These are phyloP conservation scores for Nepenthes gracilis DNA, from an alignment of 148 eudicot genomes.

Conservation along the genomic window DNA sequence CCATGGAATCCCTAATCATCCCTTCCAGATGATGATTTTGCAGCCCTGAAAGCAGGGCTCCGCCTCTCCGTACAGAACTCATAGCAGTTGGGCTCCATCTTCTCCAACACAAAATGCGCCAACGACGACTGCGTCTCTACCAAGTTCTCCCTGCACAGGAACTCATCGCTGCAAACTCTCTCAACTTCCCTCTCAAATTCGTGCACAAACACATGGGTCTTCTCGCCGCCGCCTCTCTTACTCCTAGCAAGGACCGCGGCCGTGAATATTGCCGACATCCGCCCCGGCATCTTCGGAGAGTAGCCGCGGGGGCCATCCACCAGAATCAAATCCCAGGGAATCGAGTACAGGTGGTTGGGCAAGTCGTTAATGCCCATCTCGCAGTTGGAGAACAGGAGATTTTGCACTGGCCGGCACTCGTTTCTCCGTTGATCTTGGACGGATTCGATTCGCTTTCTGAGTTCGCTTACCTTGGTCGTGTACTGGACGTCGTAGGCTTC, in stretches of 20 bases:
- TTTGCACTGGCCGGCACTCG: conserved; percentile 26
- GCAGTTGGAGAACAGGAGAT: conserved; percentile 30
- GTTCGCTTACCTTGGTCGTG: conserved; percentile 19
- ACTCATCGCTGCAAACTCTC: conserved; percentile 55
- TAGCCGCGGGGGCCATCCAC: conserved; percentile 20
- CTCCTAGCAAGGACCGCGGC: conserved; percentile 20
- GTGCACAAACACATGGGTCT: conserved; percentile 56
- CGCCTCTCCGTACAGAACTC: neutral
- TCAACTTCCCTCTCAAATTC: conserved; percentile 65
- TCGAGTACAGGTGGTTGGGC: conserved; percentile 30
- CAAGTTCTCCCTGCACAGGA: conserved; percentile 68
- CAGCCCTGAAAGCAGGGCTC: no score
- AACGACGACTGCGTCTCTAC: conserved; percentile 35
- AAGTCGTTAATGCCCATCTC: conserved; percentile 27
- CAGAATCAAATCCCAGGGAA: conserved; percentile 25
- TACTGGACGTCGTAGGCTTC: conserved; percentile 40
- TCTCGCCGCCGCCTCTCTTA: conserved; percentile 12
- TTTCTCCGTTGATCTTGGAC: conserved; percentile 14
- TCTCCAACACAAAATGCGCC: conserved; percentile 58
- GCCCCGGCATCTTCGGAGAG: conserved; percentile 17
- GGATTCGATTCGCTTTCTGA: conserved; percentile 7
- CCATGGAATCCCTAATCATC: no score
- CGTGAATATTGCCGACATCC: conserved; percentile 24
- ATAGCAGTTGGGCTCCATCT: neutral
- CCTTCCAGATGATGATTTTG: no score